Percentiles rank a stretch among this genome's conserved stretches.
Conservation (phyloP, 208 protist genomes). For the Wallacemonas sp. region DNA sequence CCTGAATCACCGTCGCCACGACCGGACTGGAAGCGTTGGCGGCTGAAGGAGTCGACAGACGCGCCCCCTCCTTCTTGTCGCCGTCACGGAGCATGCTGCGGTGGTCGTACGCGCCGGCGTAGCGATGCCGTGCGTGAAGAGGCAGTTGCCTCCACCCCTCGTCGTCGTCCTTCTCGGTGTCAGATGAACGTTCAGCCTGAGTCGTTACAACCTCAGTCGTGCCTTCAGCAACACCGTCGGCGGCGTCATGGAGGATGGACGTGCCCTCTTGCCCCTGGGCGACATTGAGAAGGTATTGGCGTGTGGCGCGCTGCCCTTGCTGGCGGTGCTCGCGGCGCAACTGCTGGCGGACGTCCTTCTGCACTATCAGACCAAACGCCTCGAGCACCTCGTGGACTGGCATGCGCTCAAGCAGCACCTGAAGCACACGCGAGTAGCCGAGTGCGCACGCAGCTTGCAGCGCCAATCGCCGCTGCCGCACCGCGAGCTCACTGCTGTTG, state of each 20-base stretch:
- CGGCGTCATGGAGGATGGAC: neutral
- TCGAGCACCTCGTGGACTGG: slow-evolving; percentile 56
- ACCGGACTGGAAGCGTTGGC: no score
- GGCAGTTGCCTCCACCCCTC: neutral
- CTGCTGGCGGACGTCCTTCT: slow-evolving; percentile 19
- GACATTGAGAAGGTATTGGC: neutral
- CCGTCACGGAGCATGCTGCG: neutral
- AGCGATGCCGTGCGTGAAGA: neutral
- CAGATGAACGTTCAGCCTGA: no score
- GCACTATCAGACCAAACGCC: slow-evolving; percentile 46
- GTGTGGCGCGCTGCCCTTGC: neutral
- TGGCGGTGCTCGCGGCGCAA: slow-evolving; percentile 7
- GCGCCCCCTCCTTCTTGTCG: neutral
- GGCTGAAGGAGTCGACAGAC: no score
- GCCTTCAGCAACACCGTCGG: neutral
- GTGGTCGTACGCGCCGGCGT: slow-evolving; percentile 3
- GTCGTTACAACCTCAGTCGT: no score
- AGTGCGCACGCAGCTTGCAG: slow-evolving; percentile 60
- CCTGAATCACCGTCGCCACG: neutral
- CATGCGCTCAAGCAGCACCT: slow-evolving; percentile 70
- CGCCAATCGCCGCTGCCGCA: slow-evolving; percentile 51
- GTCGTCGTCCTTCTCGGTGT: no score
- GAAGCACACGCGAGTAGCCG: slow-evolving; percentile 66
- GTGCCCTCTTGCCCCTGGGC: neutral
- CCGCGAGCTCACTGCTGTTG: slow-evolving; percentile 11